These are phyloP conservation scores for Lasiodiplodia sp. DNA, from an alignment of 2,329 filamentous ascomycete species.

Conservation along the genomic window DNA sequence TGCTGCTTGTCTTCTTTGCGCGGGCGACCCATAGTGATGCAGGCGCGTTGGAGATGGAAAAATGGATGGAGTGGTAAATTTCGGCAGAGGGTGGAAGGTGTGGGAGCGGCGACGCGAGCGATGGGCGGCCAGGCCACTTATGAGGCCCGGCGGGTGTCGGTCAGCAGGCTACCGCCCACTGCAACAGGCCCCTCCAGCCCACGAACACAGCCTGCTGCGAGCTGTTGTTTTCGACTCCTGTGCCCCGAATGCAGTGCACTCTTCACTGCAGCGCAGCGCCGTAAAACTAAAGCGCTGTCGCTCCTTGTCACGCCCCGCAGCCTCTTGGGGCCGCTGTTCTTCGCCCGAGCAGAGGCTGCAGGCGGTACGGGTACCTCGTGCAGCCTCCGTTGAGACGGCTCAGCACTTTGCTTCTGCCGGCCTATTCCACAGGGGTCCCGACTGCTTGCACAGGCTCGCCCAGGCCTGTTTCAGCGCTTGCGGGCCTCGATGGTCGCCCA, in stretches of 20 bases:
- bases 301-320: background rate
- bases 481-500: background rate
- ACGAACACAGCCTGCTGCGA: constrained; percentile 11
- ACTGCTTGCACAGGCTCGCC: background rate
- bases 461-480: constrained; percentile 1
- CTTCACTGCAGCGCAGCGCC: background rate
- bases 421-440: constrained; percentile 14
- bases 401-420: constrained; percentile 1
- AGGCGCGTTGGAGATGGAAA: constrained; percentile 9
- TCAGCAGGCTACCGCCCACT: background rate
- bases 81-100: constrained; percentile 10
- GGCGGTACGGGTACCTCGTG: background rate
- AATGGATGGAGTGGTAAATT: constrained; percentile 5
- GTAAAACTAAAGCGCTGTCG: background rate
- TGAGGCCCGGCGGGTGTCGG: constrained; percentile 1
- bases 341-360: background rate
- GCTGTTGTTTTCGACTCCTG: constrained; percentile 2
- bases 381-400: background rate
- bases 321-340: background rate
- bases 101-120: constrained; percentile 21
- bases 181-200: constrained; percentile 4
- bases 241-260: constrained; percentile 2
- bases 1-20: constrained; percentile 38
- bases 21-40: constrained; percentile 27
- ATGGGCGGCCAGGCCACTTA: constrained; percentile 15